Evolutionary conservation across 1,139 yeast species (phyloP), one percentile per base, ranked within the genome.

Genomic region (Neolecta irregularis): DNA sequence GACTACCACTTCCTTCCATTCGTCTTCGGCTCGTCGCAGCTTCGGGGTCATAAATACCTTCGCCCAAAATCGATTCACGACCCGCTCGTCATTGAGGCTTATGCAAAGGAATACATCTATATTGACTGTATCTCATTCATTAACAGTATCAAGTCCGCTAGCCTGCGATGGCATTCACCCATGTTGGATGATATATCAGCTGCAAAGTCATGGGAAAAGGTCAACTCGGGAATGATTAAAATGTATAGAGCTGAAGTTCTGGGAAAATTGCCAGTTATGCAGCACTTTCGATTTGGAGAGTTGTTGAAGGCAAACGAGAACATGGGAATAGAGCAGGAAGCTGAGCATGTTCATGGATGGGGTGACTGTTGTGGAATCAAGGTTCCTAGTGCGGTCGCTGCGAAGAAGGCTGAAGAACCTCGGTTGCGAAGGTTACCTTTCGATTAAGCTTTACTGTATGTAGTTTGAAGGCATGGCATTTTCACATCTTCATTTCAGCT

Each of bases 311-410:
- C 49, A 11, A 43, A 32, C 3, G 41, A 43, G 4, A 37, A 38
- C 34, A 41, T 40, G 42, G 44, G 34, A 28, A 35, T 16, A 3
- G 42, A 36, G 3, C 22, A 32, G n/a, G 44, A 44, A 23, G 40
- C 19, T 8, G 43, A 42, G 9, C 64, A 61, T 42, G 48, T 51
- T 15, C 68, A 64, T 41, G 54, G 69, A 43, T 88, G 94, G 94
- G 98, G 94, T 1, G 98, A 88, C 52, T 91, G 98, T 52, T 88
- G 99, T 60, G 99, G 99, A 6, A 91, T 88, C 37, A 79, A 80
- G 50, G 69, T 88, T 2, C 99, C 99, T 0, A 81, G 95, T 57
- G 95, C 95, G 0, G 69, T 83, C 39, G 96, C 94, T 0, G 98
- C 95, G n/a, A n/a, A n/a, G n/a, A n/a, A n/a, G n/a, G n/a, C n/a